These are phyloP conservation scores for Solanum clarkiae DNA, from an alignment of 257 asterid genomes.

Conservation along the genomic window DNA sequence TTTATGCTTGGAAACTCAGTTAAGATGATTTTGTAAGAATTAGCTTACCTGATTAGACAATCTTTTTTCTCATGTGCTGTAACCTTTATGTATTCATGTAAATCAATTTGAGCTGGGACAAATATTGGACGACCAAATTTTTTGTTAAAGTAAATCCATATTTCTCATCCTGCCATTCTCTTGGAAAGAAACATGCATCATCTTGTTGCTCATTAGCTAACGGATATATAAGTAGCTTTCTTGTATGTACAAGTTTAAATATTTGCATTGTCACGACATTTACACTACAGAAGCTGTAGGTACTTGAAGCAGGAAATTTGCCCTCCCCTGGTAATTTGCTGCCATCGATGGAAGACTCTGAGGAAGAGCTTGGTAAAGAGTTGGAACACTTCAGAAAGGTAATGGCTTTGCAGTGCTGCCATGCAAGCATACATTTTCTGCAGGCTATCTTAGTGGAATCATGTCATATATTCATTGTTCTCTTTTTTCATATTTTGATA, in stretches of 20 bases:
- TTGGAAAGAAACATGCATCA: not conserved
- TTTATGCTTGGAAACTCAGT: not conserved
- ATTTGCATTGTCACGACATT: not conserved
- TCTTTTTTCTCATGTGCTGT: not conserved
- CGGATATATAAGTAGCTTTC: not conserved
- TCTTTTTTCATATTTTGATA: not conserved
- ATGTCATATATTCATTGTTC: not conserved
- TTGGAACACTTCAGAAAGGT: conserved; percentile 56
- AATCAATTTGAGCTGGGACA: not conserved
- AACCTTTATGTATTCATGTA: not conserved
- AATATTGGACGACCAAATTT: not conserved
- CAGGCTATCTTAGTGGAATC: not conserved
- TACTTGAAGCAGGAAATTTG: conserved; percentile 23
- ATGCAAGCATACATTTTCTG: not conserved
- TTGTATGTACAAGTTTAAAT: not conserved
- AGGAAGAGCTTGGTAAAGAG: conserved; percentile 34
- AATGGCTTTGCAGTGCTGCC: not conserved
- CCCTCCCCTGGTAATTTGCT: not conserved
- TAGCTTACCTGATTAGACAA: not conserved
- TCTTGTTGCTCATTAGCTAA: not conserved
- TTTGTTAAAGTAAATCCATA: not conserved
- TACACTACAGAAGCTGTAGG: conserved; percentile 22
- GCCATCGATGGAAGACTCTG: conserved; percentile 16
- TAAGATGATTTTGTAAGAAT: not conserved
- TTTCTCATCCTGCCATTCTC: not conserved